Evolutionary conservation across 2,329 filamentous ascomycete genomes (phyloP), one percentile per base, ranked within the genome.

Genomic region (Apiospora aurea): DNA sequence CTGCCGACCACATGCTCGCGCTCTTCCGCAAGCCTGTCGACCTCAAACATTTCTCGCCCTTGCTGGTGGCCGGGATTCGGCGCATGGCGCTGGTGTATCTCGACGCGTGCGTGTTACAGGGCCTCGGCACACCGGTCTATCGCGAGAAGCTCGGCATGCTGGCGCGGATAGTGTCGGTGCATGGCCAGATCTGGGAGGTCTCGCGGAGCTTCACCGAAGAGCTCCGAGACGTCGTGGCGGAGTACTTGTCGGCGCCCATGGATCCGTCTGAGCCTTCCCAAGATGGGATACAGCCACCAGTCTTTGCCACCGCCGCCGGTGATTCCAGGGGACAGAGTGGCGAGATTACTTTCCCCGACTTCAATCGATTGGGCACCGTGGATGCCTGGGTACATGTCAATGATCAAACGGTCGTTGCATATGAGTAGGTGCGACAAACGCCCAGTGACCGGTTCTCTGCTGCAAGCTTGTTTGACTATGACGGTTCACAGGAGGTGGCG

Each of bases 161-260:
- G 7, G 72, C 80, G 29, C 76, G 77, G 68, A 77, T 81, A 11
- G 75, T 81, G 18, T 78, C 75, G 24, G 75, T 76, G 43, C 78
- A 80, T n/a, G 79, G 80, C n/a, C 77, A 81, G 64, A 80, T 78
- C 51, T 81, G 80, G 77, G 75, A 78, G 0, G 73, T 83, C 29
- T 81, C 82, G 5, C 80, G 77, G 67, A 78, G 77, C 69, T 77
- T 82, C 51, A 78, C 79, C 21, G 81, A 82, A 24, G 81, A 83
- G 69, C 76, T 82, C 44, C 75, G 76, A 26, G 68, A 73, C 4
- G 77, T 80, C 10, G 76, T 76, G 14, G 77, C 76, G 64, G 78
- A 79, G 66, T 79, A 79, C 41, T 51, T 79, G 24, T 70, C 73
- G 11, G n/a, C 66, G 18, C 26, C 66, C 38, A 26, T 21, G 53